A percentile compares a stretch with the other conserved stretches of the same genome.
Conservation (phyloP, 306 rosid species). For the Dalbergia cochinchinensis region DNA sequence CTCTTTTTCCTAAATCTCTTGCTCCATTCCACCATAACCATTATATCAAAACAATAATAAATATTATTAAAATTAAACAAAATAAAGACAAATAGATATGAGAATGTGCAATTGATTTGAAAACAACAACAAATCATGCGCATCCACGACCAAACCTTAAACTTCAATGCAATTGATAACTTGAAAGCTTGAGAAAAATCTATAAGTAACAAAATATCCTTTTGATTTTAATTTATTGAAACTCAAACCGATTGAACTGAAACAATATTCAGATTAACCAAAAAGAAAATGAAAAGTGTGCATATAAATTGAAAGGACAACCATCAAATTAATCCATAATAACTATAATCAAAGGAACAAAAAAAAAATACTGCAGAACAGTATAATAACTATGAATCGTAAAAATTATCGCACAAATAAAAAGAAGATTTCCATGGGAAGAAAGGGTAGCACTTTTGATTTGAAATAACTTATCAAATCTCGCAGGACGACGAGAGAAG, state of each 20-base stretch:
- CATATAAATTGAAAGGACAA: neutral
- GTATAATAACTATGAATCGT: neutral
- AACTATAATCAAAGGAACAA: too few relatives aligned
- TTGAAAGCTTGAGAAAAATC: too few relatives aligned
- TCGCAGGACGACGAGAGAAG: neutral
- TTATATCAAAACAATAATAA: constrained; percentile 44
- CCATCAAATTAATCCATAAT: too few relatives aligned
- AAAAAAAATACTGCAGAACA: neutral
- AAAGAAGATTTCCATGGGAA: neutral
- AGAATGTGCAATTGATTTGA: constrained; percentile 4
- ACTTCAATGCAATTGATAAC: neutral
- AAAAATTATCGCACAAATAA: too few relatives aligned
- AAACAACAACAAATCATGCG: constrained; percentile 3
- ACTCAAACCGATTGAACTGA: too few relatives aligned
- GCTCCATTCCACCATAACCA: constrained; percentile 45
- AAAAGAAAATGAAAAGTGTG: neutral
- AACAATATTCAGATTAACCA: too few relatives aligned
- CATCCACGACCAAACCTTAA: neutral
- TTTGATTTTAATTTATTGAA: too few relatives aligned
- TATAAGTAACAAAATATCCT: too few relatives aligned
- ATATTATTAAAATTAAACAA: neutral
- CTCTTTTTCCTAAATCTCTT: constrained; percentile 43
- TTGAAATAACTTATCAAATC: neutral
- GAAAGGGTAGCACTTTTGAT: neutral
- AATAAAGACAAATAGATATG: constrained; percentile 4